phyloP scores from a whole-genome alignment of 768 basidiomycete species.

The Boletus patriciae region DNA sequence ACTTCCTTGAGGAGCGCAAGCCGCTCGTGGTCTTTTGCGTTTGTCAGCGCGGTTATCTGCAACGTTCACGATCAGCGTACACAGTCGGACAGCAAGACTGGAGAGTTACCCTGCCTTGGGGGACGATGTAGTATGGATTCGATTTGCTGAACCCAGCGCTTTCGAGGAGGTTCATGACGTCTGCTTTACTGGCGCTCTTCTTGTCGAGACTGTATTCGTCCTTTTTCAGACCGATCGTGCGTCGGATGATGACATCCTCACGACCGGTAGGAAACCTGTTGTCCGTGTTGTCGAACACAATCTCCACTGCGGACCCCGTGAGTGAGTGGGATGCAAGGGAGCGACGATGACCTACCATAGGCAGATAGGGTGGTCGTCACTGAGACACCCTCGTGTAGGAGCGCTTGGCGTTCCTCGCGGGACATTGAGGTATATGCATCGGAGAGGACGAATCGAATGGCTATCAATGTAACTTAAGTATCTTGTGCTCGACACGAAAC shows the following conservation, averaged over 20 bases:
- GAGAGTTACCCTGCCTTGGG: conserved; percentile 85
- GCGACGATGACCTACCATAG: conserved; percentile 55
- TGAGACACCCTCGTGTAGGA: conserved; percentile 93
- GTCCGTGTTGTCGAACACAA: conserved; percentile 94
- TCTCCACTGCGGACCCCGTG: conserved; percentile 56
- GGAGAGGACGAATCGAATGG: conserved; percentile 95
- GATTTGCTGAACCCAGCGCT: conserved; percentile 96
- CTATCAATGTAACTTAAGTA: conserved; percentile 38
- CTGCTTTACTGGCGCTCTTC: conserved; percentile 93
- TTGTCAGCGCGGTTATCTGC: conserved; percentile 93
- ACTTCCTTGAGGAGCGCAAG: conserved; percentile 96
- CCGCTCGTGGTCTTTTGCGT: conserved; percentile 94
- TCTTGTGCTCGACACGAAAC: background rate
- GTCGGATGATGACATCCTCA: conserved; percentile 81
- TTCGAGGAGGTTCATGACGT: conserved; percentile 96
- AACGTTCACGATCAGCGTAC: conserved; percentile 6
- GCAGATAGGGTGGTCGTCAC: conserved; percentile 88
- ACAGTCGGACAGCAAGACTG: background rate
- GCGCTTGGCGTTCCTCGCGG: conserved; percentile 85
- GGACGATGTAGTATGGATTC: conserved; percentile 99
- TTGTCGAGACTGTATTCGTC: conserved; percentile 97
- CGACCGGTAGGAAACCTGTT: conserved; percentile 91
- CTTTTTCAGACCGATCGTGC: conserved; percentile 97
- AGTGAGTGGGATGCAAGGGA: background rate
- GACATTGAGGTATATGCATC: conserved; percentile 97